Evolutionary conservation across 2,329 filamentous ascomycete species (phyloP), one percentile per base, ranked within the genome.

Genomic region (Herpomyces periplanetae): DNA sequence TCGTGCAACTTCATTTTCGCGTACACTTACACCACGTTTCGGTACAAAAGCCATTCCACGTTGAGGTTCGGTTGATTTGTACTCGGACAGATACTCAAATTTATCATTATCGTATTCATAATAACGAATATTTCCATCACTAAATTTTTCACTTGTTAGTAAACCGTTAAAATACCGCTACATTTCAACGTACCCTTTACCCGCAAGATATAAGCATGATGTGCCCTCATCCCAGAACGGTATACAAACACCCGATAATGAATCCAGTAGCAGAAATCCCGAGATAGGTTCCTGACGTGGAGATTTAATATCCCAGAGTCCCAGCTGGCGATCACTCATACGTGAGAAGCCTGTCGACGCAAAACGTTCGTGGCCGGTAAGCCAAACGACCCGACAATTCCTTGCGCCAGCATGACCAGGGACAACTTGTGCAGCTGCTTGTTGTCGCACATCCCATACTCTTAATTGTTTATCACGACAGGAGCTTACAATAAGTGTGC

Each of bases 211-310:
- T 33, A 96, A 47, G 37, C 69, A 84, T 43, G 80, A 71, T 20
- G 68, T 87, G 24, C 73, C 69, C 24, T 91, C 75, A 36, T 96
- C 80, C 80, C 80, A 96, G 53, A 96, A 91, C 13, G 80, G 80
- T 68, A 96, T 88, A 50, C 71, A 85, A 24, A 96, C 73, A 36
- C 80, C 80, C 17, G 75, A 88, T 32, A 87, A 87, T 17, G 69
- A 84, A 41, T 96, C 80, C 18, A 96, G 51, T 29, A 65, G 64
- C 31, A 55, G 60, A 43, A 88, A 88, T 8, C 71, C 73, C 19
- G 68, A 71, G 31, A 91, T 62, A 18, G 80, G 80, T 31, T 84
- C 62, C n/a, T n/a, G n/a, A 13, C 38, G 42, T 8, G 58, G 54
- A 27, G 56, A 61, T 29, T 73, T 65, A 18, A 71, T 58, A 44